Conservation (phyloP, 1,139 yeast genomes). For the Geotrichum fermentans region DNA sequence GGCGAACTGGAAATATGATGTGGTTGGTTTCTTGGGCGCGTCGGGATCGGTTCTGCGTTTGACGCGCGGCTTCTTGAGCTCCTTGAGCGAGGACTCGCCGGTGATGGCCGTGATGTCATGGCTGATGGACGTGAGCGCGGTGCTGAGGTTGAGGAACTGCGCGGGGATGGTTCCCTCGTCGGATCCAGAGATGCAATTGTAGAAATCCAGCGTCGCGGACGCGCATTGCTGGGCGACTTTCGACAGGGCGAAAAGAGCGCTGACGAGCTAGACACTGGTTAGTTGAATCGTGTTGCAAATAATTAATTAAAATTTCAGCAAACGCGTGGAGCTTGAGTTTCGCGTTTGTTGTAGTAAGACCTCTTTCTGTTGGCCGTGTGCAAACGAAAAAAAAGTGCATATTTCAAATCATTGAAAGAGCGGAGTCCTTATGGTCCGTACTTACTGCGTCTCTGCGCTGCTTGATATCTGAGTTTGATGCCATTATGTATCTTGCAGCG, state of each 20-base stretch:
- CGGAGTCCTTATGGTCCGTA: no score
- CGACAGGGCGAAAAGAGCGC: slow-evolving; percentile 72
- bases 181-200: slow-evolving; percentile 40
- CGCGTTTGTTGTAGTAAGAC: no score
- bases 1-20: slow-evolving; percentile 75
- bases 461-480: slow-evolving; percentile 1
- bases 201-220: slow-evolving; percentile 68
- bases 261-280: slow-evolving; percentile 58
- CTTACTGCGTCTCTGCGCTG: slow-evolving; percentile 8
- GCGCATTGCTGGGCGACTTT: slow-evolving; percentile 81
- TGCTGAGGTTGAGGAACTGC: slow-evolving; percentile 29
- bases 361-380: not conserved
- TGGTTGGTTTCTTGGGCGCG: slow-evolving; percentile 54
- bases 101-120: slow-evolving; percentile 26
- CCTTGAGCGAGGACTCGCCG: slow-evolving; percentile 27
- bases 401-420: no score
- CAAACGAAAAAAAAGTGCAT: no score
- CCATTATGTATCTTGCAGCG: no score
- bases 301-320: not conserved
- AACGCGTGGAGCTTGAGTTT: not conserved
- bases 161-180: slow-evolving; percentile 8
- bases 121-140: slow-evolving; percentile 31
- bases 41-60: slow-evolving; percentile 41
- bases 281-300: not conserved
- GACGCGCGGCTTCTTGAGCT: slow-evolving; percentile 9